Evolutionary conservation across 2,329 filamentous ascomycete species (phyloP), one percentile per base, ranked within the genome.

Genomic region (Rutstroemia sp.): DNA sequence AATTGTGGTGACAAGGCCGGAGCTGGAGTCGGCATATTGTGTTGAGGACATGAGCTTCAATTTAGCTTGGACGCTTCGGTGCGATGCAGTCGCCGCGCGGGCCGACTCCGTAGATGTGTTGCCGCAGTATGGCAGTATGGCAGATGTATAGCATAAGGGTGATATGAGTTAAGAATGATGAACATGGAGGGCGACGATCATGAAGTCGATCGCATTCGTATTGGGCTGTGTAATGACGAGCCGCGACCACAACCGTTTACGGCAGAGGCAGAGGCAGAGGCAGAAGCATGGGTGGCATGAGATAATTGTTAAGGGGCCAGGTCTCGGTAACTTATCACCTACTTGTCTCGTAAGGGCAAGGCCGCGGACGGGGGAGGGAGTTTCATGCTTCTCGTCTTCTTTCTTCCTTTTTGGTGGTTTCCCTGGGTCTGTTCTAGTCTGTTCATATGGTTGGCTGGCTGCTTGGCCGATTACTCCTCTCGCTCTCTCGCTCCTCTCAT

Each of bases 1-100:
- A 74, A 73, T 41, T 70, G 65, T 54, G 71, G 68, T 48, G 72
- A 73, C 10, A 71, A 64, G 51, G 65, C 60, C 51, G 67, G 58
- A 50, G 65, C 60, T 53, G 67, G 59, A 57, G 60, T 58, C 54
- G 65, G 63, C 66, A 68, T 68, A 44, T 55, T 59, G 58, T 48
- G 51, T 45, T 51, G 45, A 54, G 39, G 41, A 46, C 51, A 54
- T 54, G 51, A 41, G 51, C 44, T 54, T 48, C 34, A 19, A 38
- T 48, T 34, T 41, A 54, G 44, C 44, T 54, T 44, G 23, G 46
- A 51, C 46, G 53, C 48, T 50, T 56, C 38, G 41, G 48, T 39
- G 42, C 58, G 45, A 53, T 41, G 53, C 42, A 53, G 51, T 49
- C 21, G 54, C 51, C 59, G 58, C 55, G 57, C 57, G 57, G 54